Percentiles rank a stretch among this genome's conserved stretches.
These are phyloP conservation scores for Austroboletus festivus DNA, from an alignment of 768 basidiomycete species.

Conservation along the genomic window DNA sequence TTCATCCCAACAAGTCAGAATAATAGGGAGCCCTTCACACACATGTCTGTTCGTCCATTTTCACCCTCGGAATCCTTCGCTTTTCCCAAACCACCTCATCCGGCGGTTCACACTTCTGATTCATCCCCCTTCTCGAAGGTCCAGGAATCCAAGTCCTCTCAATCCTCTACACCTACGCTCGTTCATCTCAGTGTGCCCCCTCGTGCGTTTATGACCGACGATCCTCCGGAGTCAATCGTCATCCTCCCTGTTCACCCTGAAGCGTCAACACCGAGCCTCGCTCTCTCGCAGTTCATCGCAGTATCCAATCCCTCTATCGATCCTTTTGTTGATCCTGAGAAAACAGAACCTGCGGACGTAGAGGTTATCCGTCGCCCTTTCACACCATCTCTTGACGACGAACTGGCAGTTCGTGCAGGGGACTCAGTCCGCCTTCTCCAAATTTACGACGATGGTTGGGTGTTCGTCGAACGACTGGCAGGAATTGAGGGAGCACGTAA, in stretches of 20 bases:
- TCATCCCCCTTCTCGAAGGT: neutral
- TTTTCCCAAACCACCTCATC: constrained; percentile 56
- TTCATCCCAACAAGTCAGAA: constrained; percentile 24
- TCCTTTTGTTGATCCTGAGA: constrained; percentile 36
- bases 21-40: constrained; percentile 33
- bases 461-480: constrained; percentile 48
- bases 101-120: neutral
- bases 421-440: constrained; percentile 53
- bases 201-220: constrained; percentile 13
- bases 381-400: constrained; percentile 53
- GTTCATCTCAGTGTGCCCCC: constrained; percentile 18
- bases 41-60: constrained; percentile 65
- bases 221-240: constrained; percentile 10
- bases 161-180: constrained; percentile 18
- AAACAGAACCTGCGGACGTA: constrained; percentile 36
- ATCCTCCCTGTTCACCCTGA: constrained; percentile 13
- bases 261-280: neutral
- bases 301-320: constrained; percentile 19
- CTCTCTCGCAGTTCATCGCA: neutral
- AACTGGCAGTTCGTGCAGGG: constrained; percentile 48
- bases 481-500: neutral
- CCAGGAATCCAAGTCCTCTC: constrained; percentile 1
- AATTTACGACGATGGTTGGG: constrained; percentile 73
- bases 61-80: constrained; percentile 64
- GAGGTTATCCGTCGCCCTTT: constrained; percentile 58